Conservation (phyloP, 2,329 filamentous ascomycete genomes). For the Colletotrichum ledebouriae region DNA sequence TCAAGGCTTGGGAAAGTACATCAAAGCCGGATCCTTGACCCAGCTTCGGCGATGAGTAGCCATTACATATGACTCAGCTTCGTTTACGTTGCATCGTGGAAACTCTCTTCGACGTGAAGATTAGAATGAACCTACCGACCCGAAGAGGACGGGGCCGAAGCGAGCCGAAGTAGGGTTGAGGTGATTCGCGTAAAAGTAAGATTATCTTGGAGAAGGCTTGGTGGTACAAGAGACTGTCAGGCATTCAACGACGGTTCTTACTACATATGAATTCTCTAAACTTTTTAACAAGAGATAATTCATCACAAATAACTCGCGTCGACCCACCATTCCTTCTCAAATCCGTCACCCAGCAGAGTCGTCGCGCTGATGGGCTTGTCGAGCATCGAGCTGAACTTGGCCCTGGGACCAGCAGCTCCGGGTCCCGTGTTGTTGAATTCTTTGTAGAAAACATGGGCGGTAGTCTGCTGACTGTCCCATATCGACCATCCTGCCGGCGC, state of each 20-base stretch:
- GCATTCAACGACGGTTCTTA: not conserved
- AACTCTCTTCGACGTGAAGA: too few relatives aligned
- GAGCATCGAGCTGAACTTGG: conserved; percentile 29
- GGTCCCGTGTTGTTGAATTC: conserved; percentile 67
- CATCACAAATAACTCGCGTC: conserved; percentile 27
- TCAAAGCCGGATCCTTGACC: too few relatives aligned
- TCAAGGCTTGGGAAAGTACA: too few relatives aligned
- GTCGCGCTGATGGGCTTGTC: conserved; percentile 6
- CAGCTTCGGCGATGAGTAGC: too few relatives aligned
- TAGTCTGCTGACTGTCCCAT: conserved; percentile 57
- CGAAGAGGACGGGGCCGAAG: not conserved
- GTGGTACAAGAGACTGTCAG: too few relatives aligned
- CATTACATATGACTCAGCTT: too few relatives aligned
- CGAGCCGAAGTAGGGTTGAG: not conserved
- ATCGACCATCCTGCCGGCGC: conserved; percentile 64
- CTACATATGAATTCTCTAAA: not conserved
- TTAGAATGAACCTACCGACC: not conserved
- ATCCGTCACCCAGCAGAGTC: conserved; percentile 27
- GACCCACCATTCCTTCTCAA: conserved; percentile 41
- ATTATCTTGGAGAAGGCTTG: too few relatives aligned
- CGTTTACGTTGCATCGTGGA: too few relatives aligned
- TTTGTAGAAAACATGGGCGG: conserved; percentile 61
- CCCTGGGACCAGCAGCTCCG: conserved; percentile 52
- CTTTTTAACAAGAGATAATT: not conserved
- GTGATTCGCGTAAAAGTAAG: too few relatives aligned